Conservation (phyloP, 2,329 filamentous ascomycete species). For the Plectosphaerella sp. region DNA sequence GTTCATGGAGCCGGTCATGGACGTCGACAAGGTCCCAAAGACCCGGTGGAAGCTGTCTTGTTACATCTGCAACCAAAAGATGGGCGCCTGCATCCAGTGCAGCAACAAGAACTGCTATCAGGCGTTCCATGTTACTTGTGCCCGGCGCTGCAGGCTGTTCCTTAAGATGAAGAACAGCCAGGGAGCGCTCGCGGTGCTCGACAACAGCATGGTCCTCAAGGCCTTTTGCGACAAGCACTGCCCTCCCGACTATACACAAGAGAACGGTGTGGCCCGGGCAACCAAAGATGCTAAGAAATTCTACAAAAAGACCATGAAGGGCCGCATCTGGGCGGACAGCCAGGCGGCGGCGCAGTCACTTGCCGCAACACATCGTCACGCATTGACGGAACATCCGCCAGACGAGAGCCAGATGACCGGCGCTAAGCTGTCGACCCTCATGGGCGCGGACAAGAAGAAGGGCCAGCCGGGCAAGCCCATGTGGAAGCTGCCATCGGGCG, state of each 20-base stretch:
- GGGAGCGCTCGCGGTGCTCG: slow-evolving; percentile 69
- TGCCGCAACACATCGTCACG: slow-evolving; percentile 65
- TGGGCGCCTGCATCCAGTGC: slow-evolving; percentile 98
- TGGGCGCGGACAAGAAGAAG: slow-evolving; percentile 68
- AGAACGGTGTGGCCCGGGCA: slow-evolving; percentile 77
- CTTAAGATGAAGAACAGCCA: slow-evolving; percentile 95
- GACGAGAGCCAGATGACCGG: slow-evolving; percentile 84
- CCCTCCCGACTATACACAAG: slow-evolving; percentile 79
- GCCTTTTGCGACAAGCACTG: slow-evolving; percentile 96
- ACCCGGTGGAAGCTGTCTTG: slow-evolving; percentile 90
- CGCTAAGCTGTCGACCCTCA: slow-evolving; percentile 70
- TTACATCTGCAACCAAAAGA: slow-evolving; percentile 95
- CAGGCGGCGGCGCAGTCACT: slow-evolving; percentile 78
- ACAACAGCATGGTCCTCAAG: slow-evolving; percentile 79
- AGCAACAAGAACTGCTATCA: slow-evolving; percentile 96
- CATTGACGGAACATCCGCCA: slow-evolving; percentile 62
- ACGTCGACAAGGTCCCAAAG: slow-evolving; percentile 95
- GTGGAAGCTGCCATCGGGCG: slow-evolving; percentile 92
- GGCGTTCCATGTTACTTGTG: slow-evolving; percentile 96
- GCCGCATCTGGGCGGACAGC: slow-evolving; percentile 87
- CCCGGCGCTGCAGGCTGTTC: slow-evolving; percentile 79
- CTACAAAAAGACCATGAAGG: slow-evolving; percentile 85
- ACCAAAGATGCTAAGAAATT: slow-evolving; percentile 81
- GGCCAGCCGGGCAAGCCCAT: slow-evolving; percentile 63
- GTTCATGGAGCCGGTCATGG: slow-evolving; percentile 97